These are phyloP conservation scores for Aspergillus felis DNA, from an alignment of 2,329 filamentous ascomycete genomes.

Conservation along the genomic window DNA sequence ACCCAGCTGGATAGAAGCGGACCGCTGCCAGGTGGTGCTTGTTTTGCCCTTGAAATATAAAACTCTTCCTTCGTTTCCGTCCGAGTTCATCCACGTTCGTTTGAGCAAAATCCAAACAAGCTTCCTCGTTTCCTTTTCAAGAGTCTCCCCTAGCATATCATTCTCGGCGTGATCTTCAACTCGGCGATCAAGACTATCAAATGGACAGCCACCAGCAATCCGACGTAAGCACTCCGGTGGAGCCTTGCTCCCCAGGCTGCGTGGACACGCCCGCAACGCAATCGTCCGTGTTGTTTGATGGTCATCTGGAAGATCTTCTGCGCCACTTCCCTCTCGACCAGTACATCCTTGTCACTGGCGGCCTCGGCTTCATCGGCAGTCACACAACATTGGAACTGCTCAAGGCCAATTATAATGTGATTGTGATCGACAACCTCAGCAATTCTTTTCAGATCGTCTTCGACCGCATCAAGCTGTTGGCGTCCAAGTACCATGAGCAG, in stretches of 20 bases:
- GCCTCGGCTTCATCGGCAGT: constrained; percentile 41
- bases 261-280: constrained; percentile 45
- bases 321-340: constrained; percentile 35
- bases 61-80: constrained; percentile 1
- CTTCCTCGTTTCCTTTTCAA: constrained; percentile 1
- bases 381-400: constrained; percentile 42
- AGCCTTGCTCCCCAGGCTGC: constrained; percentile 25
- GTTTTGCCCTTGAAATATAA: constrained; percentile 1
- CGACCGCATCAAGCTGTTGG: constrained; percentile 32
- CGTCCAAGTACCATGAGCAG: constrained; percentile 33
- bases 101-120: neutral
- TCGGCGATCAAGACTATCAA: constrained; percentile 5
- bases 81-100: neutral
- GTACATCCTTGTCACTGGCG: constrained; percentile 44
- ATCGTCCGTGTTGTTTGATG: constrained; percentile 44
- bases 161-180: constrained; percentile 8
- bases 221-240: constrained; percentile 28
- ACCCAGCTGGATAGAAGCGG: neutral
- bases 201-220: constrained; percentile 30
- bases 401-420: constrained; percentile 39
- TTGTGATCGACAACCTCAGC: constrained; percentile 41
- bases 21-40: neutral
- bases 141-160: neutral
- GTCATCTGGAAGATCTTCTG: constrained; percentile 41
- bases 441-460: constrained; percentile 37